phyloP scores from a whole-genome alignment of 306 rosid genomes.

The Astragalus glycyphyllos region DNA sequence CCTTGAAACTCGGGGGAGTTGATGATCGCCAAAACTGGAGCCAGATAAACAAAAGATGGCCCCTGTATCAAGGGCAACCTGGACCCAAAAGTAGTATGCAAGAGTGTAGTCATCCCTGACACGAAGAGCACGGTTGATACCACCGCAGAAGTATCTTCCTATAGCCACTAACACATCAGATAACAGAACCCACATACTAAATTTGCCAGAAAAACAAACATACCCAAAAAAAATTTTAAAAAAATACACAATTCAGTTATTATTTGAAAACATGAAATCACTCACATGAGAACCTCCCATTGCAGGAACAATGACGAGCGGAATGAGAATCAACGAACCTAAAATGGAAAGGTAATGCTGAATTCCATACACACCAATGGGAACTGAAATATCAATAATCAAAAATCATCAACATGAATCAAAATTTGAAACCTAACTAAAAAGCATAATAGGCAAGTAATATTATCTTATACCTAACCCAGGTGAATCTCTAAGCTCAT shows the following conservation, averaged over 20 bases:
- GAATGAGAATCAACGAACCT: constrained; percentile 93
- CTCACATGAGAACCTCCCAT: constrained; percentile 97
- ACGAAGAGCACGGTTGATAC: constrained; percentile 90
- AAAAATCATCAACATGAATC: constrained; percentile 25
- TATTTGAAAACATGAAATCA: constrained; percentile 23
- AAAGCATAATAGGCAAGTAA: background rate
- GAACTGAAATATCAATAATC: constrained; percentile 55
- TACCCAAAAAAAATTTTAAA: background rate
- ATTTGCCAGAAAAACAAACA: constrained; percentile 12
- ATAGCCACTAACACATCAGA: constrained; percentile 65
- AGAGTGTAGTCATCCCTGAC: constrained; percentile 83
- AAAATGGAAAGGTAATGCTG: constrained; percentile 91
- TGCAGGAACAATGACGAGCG: constrained; percentile 92
- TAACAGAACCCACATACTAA: constrained; percentile 43
- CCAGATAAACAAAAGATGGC: constrained; percentile 91
- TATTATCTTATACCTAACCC: constrained; percentile 65
- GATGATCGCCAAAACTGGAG: constrained; percentile 88
- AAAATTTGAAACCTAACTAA: constrained; percentile 15
- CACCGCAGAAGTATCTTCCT: constrained; percentile 90
- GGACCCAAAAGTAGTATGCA: constrained; percentile 88
- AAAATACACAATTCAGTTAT: background rate
- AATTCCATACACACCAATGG: constrained; percentile 85
- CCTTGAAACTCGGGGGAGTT: constrained; percentile 91
- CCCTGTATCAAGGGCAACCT: constrained; percentile 97
- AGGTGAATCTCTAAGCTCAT: constrained; percentile 92